phyloP scores from a whole-genome alignment of 768 basidiomycete species.

The Lactarius sp. region DNA sequence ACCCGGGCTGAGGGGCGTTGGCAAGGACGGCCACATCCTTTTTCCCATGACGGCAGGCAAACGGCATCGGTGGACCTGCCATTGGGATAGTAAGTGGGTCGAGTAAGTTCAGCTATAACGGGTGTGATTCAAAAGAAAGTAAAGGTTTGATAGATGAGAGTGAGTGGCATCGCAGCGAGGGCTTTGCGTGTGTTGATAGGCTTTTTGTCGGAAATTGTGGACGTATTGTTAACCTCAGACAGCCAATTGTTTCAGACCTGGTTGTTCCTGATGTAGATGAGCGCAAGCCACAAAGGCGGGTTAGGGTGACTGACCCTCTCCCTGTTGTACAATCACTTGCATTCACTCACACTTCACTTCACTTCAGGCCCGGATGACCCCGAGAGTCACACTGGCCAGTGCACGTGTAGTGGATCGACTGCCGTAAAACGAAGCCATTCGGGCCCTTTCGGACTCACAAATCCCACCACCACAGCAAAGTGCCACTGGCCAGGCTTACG shows the following conservation, averaged over 20 bases:
- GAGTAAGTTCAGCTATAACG: neutral
- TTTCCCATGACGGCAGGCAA: neutral
- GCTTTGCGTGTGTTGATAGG: neutral
- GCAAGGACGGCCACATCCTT: constrained; percentile 2
- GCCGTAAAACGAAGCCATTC: neutral
- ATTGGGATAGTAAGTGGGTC: neutral
- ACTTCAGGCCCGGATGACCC: too few relatives aligned
- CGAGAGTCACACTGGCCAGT: too few relatives aligned
- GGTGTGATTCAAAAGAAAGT: constrained; percentile 2
- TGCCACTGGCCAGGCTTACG: constrained; percentile 9
- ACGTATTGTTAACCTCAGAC: neutral
- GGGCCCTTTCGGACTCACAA: neutral
- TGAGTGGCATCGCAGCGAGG: neutral
- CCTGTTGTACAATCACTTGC: neutral
- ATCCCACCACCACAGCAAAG: neutral
- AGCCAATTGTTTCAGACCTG: neutral
- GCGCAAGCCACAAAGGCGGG: neutral
- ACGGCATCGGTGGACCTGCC: neutral
- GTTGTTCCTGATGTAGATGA: neutral
- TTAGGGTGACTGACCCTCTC: too few relatives aligned
- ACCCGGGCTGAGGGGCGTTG: constrained; percentile 6
- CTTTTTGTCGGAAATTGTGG: neutral
- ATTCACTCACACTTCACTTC: neutral
- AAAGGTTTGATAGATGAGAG: constrained; percentile 11
- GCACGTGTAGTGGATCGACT: neutral